These are phyloP conservation scores for Hyphodiscus hymeniophilus DNA, from an alignment of 495 filamentous ascomycete genomes.

Conservation along the genomic window DNA sequence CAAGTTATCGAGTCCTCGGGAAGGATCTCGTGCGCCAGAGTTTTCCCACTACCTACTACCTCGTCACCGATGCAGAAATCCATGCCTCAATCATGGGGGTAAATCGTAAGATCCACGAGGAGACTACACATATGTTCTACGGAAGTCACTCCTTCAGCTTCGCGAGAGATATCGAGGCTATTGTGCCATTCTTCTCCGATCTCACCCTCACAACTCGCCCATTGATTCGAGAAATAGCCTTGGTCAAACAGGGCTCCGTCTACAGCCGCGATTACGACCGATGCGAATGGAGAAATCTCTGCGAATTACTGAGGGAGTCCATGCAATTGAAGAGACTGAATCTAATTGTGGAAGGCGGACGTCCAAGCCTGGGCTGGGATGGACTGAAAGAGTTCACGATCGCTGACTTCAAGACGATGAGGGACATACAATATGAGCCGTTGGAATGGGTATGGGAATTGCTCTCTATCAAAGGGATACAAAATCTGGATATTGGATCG, in stretches of 20 bases:
- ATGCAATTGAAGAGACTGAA: slow-evolving; percentile 30
- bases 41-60: slow-evolving; percentile 38
- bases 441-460: slow-evolving; percentile 44
- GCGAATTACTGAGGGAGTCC: slow-evolving; percentile 30
- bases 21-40: slow-evolving; percentile 25
- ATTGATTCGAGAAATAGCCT: slow-evolving; percentile 32
- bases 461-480: slow-evolving; percentile 24
- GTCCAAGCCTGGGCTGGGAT: slow-evolving; percentile 32
- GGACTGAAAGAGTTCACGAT: slow-evolving; percentile 28
- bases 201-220: slow-evolving; percentile 34
- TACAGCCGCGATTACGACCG: slow-evolving; percentile 42
- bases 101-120: slow-evolving; percentile 36
- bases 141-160: slow-evolving; percentile 43
- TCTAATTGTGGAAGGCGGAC: slow-evolving; percentile 38
- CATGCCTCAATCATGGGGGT: slow-evolving; percentile 37
- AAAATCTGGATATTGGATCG: slow-evolving; percentile 14
- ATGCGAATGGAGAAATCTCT: slow-evolving; percentile 40
- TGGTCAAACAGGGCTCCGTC: slow-evolving; percentile 41
- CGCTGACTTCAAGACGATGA: slow-evolving; percentile 32
- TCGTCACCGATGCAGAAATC: slow-evolving; percentile 29
- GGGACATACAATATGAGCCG: slow-evolving; percentile 29
- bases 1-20: slow-evolving; percentile 27
- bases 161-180: slow-evolving; percentile 41
- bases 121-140: slow-evolving; percentile 43
- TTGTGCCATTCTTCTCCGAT: slow-evolving; percentile 47